phyloP scores from a whole-genome alignment of 768 basidiomycete species.

The Pleurotus citrinopileatus region DNA sequence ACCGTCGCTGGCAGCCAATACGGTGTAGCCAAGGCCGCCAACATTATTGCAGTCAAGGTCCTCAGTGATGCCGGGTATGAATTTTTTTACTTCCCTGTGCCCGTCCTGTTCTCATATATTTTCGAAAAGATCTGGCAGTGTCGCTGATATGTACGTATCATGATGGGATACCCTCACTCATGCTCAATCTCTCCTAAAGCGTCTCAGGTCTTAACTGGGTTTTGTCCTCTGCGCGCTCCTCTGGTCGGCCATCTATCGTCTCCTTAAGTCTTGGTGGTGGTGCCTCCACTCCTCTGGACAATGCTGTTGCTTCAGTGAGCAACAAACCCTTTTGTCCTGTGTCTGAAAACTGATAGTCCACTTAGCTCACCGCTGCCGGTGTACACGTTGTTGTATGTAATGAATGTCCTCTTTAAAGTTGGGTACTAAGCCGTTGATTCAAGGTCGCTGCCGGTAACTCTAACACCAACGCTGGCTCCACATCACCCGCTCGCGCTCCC shows the following conservation, averaged over 20 bases:
- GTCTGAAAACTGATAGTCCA: background rate
- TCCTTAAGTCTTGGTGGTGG: constrained; percentile 34
- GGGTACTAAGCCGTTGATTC: background rate
- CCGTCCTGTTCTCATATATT: background rate
- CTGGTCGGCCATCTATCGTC: constrained; percentile 29
- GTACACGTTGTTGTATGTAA: constrained; percentile 25
- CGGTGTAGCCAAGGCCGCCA: constrained; percentile 33
- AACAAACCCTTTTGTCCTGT: background rate
- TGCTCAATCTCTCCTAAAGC: constrained; percentile 12
- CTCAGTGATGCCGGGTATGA: constrained; percentile 30
- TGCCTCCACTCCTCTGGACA: constrained; percentile 24
- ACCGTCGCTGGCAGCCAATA: constrained; percentile 30
- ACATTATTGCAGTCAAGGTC: constrained; percentile 40
- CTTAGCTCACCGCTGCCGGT: constrained; percentile 24
- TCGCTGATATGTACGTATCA: constrained; percentile 23
- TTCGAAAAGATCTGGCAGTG: constrained; percentile 9
- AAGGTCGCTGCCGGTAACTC: constrained; percentile 32
- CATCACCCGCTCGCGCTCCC: constrained; percentile 32
- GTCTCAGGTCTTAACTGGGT: constrained; percentile 33
- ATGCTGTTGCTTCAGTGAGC: constrained; percentile 25
- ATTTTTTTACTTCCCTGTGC: background rate
- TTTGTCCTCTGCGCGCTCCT: constrained; percentile 12
- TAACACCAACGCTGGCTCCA: constrained; percentile 25
- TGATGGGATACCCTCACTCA: background rate
- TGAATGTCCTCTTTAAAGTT: background rate